phyloP scores from a whole-genome alignment of 352 stramenopile genomes.

The Pythium graminicola region DNA sequence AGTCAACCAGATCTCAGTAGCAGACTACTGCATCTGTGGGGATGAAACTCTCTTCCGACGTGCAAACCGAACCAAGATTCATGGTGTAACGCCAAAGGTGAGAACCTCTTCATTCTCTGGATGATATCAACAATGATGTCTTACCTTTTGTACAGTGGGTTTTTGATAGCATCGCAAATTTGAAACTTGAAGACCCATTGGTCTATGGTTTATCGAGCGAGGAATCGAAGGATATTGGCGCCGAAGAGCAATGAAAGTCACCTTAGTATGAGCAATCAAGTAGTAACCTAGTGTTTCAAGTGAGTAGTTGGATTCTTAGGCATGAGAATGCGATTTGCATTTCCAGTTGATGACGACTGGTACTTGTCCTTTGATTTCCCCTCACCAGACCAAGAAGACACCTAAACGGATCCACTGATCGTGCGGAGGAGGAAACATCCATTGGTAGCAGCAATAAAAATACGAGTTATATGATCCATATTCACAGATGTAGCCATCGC shows the following conservation, averaged over 20 bases:
- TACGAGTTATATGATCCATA: constrained; percentile 3
- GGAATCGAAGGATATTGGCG: neutral
- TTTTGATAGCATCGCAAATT: constrained; percentile 66
- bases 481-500: constrained; percentile 20
- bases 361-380: too few relatives aligned
- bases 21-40: constrained; percentile 56
- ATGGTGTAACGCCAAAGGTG: constrained; percentile 65
- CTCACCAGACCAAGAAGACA: too few relatives aligned
- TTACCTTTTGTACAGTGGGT: constrained; percentile 36
- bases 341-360: too few relatives aligned
- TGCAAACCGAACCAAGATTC: constrained; percentile 44
- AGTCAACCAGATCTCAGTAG: constrained; percentile 66
- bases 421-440: too few relatives aligned
- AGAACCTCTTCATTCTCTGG: neutral
- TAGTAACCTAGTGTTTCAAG: too few relatives aligned
- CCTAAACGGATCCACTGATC: too few relatives aligned
- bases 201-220: constrained; percentile 20
- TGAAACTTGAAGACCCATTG: constrained; percentile 48
- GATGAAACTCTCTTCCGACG: constrained; percentile 57
- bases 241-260: neutral
- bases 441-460: constrained; percentile 13
- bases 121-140: neutral
- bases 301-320: too few relatives aligned
- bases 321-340: too few relatives aligned
- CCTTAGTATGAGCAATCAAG: neutral